Percentiles rank a stretch among this genome's conserved stretches.
Conservation (phyloP, 306 rosid species). For the Nissolia schottii region DNA sequence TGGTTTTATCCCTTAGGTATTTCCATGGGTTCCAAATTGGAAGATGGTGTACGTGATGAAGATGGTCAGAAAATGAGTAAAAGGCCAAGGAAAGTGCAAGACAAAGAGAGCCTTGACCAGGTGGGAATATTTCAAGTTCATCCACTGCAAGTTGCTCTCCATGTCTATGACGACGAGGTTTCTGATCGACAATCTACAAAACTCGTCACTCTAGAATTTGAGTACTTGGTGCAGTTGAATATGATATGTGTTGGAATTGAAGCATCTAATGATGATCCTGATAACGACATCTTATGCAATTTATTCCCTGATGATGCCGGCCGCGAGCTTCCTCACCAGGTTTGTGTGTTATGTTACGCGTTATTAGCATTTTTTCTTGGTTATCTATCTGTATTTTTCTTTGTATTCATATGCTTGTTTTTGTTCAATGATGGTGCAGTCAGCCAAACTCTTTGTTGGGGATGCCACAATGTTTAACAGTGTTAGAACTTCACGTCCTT, state of each 20-base stretch:
- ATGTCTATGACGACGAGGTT: conserved; percentile 55
- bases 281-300: conserved; percentile 60
- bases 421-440: conserved; percentile 37
- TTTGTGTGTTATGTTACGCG: conserved; percentile 11
- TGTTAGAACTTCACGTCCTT: conserved; percentile 63
- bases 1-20: conserved; percentile 41
- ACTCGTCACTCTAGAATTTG: conserved; percentile 56
- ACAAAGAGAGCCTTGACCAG: conserved; percentile 53
- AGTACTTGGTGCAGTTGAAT: conserved; percentile 67
- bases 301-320: conserved; percentile 84
- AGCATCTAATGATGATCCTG: conserved; percentile 53
- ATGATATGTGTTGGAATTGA: conserved; percentile 73
- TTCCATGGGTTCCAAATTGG: conserved; percentile 44
- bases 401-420: background rate
- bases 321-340: conserved; percentile 86
- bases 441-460: conserved; percentile 72
- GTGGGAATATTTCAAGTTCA: conserved; percentile 55
- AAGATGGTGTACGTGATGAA: conserved; percentile 57
- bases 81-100: conserved; percentile 49
- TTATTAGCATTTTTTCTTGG: background rate
- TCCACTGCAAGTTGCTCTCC: conserved; percentile 57
- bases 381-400: background rate
- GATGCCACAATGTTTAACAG: conserved; percentile 44
- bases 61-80: conserved; percentile 64
- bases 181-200: conserved; percentile 51